Conservation (phyloP, 495 filamentous ascomycete species). For the Lophiostoma macrostomum region DNA sequence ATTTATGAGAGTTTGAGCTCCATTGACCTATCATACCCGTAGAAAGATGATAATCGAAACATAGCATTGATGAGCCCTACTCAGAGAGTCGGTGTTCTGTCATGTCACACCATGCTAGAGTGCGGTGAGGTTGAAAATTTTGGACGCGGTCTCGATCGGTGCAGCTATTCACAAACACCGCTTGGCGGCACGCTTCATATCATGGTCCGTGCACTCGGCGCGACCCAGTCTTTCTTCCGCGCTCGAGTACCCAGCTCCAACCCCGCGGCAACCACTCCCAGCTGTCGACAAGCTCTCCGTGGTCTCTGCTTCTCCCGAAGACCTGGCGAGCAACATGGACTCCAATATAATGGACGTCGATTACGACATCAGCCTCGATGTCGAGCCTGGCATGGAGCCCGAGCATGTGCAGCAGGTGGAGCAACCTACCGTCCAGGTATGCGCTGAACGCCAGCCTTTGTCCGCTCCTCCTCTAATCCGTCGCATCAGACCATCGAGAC, state of each 20-base stretch:
- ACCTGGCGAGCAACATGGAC: not conserved
- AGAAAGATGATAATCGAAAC: too few relatives aligned
- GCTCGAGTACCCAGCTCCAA: not conserved
- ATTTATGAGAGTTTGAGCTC: too few relatives aligned
- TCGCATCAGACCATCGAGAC: not conserved
- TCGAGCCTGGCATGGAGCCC: conserved; percentile 6
- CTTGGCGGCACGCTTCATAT: too few relatives aligned
- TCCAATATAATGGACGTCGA: conserved; percentile 22
- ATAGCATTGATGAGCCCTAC: too few relatives aligned
- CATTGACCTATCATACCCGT: too few relatives aligned
- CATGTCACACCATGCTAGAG: too few relatives aligned
- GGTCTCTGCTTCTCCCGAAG: not conserved
- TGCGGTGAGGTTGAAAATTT: too few relatives aligned
- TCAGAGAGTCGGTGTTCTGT: too few relatives aligned
- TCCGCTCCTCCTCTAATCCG: not conserved
- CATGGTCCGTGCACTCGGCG: not conserved
- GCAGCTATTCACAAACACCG: too few relatives aligned
- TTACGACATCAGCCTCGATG: conserved; percentile 21
- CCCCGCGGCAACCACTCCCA: not conserved
- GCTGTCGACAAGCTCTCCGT: not conserved
- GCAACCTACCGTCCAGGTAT: not conserved
- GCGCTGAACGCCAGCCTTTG: not conserved
- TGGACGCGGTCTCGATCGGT: too few relatives aligned
- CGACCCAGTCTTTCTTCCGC: not conserved
- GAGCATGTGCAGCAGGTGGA: not conserved